A percentile compares a stretch with the other conserved stretches of the same genome.
Conservation (phyloP, 1,139 yeast genomes). For the Yamadazyma kanchanaburiensis region DNA sequence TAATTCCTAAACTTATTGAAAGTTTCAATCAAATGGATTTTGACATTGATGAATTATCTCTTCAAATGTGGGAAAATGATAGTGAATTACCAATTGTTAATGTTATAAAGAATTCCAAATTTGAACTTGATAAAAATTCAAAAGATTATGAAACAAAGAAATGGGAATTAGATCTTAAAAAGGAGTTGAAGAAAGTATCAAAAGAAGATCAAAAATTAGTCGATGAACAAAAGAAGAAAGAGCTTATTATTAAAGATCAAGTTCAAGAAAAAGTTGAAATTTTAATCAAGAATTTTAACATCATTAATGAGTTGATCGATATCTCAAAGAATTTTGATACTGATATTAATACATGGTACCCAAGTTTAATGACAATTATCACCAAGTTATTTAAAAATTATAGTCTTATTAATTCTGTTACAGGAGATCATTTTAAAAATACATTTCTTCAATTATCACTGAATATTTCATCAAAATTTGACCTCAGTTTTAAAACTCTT, state of each 20-base stretch:
- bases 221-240: slow-evolving; percentile 59
- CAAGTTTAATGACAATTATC: slow-evolving; percentile 20
- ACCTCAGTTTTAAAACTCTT: slow-evolving; percentile 34
- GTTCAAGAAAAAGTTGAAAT: slow-evolving; percentile 37
- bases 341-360: slow-evolving; percentile 73
- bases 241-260: slow-evolving; percentile 48
- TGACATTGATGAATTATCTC: slow-evolving; percentile 26
- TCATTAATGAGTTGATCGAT: slow-evolving; percentile 51
- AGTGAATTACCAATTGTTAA: slow-evolving; percentile 51
- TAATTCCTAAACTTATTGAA: slow-evolving; percentile 50
- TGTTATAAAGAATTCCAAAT: slow-evolving; percentile 43
- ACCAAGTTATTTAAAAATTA: slow-evolving; percentile 38
- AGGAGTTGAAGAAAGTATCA: slow-evolving; percentile 69
- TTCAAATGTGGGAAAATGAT: slow-evolving; percentile 74
- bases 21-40: slow-evolving; percentile 42
- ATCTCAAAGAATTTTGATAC: slow-evolving; percentile 57
- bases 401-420: slow-evolving; percentile 32
- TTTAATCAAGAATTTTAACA: slow-evolving; percentile 47
- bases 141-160: slow-evolving; percentile 81
- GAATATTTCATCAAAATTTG: slow-evolving; percentile 48
- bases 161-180: slow-evolving; percentile 86
- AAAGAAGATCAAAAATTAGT: slow-evolving; percentile 71
- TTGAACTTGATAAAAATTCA: slow-evolving; percentile 53
- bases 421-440: slow-evolving; percentile 33
- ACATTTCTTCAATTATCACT: slow-evolving; percentile 45